Evolutionary conservation across 164 flowering plant genomes (phyloP), one percentile per base, ranked within the genome.

Genomic region (Buxus sempervirens): DNA sequence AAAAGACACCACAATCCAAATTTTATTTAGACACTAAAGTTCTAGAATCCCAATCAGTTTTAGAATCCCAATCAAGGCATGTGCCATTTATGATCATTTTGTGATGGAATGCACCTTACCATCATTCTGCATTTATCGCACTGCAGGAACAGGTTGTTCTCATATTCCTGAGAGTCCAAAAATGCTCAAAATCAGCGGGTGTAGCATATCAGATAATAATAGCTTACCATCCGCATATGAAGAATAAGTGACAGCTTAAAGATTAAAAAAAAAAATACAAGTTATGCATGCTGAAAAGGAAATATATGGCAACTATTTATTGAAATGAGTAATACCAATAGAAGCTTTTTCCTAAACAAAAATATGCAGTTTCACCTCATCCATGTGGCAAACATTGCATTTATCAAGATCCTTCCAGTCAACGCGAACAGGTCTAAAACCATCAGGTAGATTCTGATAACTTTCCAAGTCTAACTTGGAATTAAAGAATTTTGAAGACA

Each of bases 301-400:
- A 58, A 66, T 21, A 4, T 18, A 15, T 18, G 2, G 28, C n/a
- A 9, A 27, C 7, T 16, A 59, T 21, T 42, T 19, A 14, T 24
- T 41, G 14, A 25, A 55, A 24, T n/a, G 21, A 54, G 8, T 22
- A 65, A 19, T 28, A 65, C 21, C 18, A 57, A 12, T 16, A 14
- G 62, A 73, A 42, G 70, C 48, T 2, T 45, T 36, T 22, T 5
- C 60, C 25, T 27, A 68, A 59, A 36, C 10, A 25, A 72, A 68
- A 28, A 28, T 56, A 60, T 14, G 45, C n/a, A 48, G 19, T 66
- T 53, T 65, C 60, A 95, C 99, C 97, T 95, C 99, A 84, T 95
- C 99, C 99, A 95, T 95, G 80, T 92, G 97, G 76, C 99, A 95
- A 49, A 92, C 97, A 74, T 68, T 95, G 84, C 99, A 95, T 72